A percentile compares a stretch with the other conserved stretches of the same genome.
Evolutionary conservation across 1,284 basidiomycete genomes (phyloP).

Genomic region (Malassezia obtusa): DNA sequence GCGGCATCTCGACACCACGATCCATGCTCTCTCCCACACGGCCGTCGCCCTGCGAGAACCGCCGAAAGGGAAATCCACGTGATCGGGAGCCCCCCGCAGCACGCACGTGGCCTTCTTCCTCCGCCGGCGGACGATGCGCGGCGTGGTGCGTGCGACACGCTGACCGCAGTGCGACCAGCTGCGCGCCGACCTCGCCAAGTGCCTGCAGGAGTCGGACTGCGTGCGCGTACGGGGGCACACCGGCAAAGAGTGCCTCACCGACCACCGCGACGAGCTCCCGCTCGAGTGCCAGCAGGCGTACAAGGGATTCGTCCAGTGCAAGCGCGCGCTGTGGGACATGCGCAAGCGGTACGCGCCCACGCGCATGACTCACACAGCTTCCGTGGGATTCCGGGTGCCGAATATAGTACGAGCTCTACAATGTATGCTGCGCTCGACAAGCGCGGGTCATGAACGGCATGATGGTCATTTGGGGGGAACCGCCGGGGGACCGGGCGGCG

Average conservation of each 20-base stretch:
- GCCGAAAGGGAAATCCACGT: conserved; percentile 1
- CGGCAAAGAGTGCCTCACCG: conserved; percentile 10
- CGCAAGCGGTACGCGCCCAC: conserved; percentile 9
- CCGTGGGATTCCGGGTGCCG: conserved; percentile 14
- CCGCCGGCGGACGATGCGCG: conserved; percentile 4
- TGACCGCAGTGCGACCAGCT: conserved; percentile 14
- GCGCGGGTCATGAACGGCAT: not conserved
- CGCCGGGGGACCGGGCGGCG: not conserved
- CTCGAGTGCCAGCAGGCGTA: conserved; percentile 16
- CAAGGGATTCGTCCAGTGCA: conserved; percentile 16
- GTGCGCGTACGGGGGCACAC: conserved; percentile 6
- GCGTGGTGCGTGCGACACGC: conserved; percentile 11
- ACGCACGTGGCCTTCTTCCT: not conserved
- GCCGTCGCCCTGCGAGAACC: too few species aligned
- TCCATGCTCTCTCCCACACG: not conserved
- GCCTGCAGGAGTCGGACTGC: conserved; percentile 14
- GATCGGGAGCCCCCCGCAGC: conserved; percentile 4
- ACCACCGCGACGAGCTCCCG: conserved; percentile 8
- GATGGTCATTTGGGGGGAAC: not conserved
- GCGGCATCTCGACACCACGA: not conserved
- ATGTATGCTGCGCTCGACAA: conserved; percentile 13
- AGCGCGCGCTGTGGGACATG: conserved; percentile 17
- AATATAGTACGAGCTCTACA: conserved; percentile 13
- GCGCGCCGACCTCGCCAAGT: conserved; percentile 13
- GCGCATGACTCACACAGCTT: conserved; percentile 2